phyloP scores from a whole-genome alignment of 2,329 filamentous ascomycete genomes.

The Stenocarpella maydis region DNA sequence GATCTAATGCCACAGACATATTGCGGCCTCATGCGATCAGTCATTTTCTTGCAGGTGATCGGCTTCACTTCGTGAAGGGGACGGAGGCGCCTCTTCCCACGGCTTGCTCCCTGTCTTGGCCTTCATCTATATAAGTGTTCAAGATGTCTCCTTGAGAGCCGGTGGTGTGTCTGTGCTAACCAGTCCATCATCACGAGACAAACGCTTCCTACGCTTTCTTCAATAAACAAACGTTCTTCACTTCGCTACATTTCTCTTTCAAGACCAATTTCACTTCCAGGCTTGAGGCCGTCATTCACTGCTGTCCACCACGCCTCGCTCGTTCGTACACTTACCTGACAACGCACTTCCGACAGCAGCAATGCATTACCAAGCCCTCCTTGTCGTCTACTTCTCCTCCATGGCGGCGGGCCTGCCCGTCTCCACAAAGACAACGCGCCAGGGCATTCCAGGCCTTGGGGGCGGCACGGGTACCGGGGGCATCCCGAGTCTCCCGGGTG shows the following conservation, averaged over 20 bases:
- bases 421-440: background rate
- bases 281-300: slow-evolving; percentile 20
- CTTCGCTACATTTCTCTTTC: background rate
- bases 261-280: background rate
- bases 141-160: background rate
- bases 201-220: slow-evolving; percentile 5
- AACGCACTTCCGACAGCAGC: background rate
- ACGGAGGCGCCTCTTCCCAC: background rate
- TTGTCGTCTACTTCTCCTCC: slow-evolving; percentile 23
- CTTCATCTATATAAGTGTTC: slow-evolving; percentile 10
- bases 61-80: background rate
- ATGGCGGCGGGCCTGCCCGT: slow-evolving; percentile 13
- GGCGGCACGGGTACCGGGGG: background rate
- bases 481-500: background rate
- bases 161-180: background rate
- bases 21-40: slow-evolving; percentile 24
- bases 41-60: slow-evolving; percentile 3
- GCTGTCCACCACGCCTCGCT: background rate
- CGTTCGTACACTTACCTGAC: background rate
- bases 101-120: background rate
- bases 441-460: slow-evolving; percentile 7
- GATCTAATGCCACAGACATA: slow-evolving; percentile 23
- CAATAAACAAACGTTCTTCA: background rate
- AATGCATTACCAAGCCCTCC: slow-evolving; percentile 20
- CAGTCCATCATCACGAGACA: background rate